A percentile compares a stretch with the other conserved stretches of the same genome.
Evolutionary conservation across 441 rosid species (phyloP).

Genomic region (Macaranga tanarius): DNA sequence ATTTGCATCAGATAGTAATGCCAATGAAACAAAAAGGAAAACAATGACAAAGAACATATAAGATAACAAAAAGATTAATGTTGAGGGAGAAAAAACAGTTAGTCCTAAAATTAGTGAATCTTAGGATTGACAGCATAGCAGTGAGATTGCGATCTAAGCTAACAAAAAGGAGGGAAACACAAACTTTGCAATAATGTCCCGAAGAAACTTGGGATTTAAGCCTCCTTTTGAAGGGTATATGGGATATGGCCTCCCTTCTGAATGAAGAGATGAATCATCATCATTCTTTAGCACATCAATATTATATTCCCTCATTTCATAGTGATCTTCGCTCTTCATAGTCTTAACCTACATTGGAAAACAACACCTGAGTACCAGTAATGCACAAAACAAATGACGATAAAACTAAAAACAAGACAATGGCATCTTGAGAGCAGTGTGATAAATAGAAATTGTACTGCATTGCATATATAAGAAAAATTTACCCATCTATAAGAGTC

Average conservation of each 20-base stretch:
- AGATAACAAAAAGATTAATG: not conserved
- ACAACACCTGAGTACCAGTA: slow-evolving; percentile 17
- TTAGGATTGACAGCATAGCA: slow-evolving; percentile 1
- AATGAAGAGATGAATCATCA: slow-evolving; percentile 50
- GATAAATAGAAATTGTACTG: slow-evolving; percentile 11
- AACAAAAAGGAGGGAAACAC: slow-evolving; percentile 20
- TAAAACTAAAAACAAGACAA: not conserved
- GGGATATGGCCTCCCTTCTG: slow-evolving; percentile 79
- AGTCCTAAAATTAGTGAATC: not conserved
- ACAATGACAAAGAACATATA: not conserved
- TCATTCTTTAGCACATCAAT: slow-evolving; percentile 81
- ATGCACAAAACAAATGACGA: slow-evolving; percentile 20
- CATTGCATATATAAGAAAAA: not conserved
- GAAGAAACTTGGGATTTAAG: slow-evolving; percentile 60
- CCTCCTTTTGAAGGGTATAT: slow-evolving; percentile 97
- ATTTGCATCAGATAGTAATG: not conserved
- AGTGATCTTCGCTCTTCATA: slow-evolving; percentile 65
- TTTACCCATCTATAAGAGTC: not conserved
- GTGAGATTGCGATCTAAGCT: slow-evolving; percentile 12
- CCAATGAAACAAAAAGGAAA: not conserved
- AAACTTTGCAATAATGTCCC: slow-evolving; percentile 72
- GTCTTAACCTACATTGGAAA: slow-evolving; percentile 50
- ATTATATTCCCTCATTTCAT: slow-evolving; percentile 84
- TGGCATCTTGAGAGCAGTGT: not conserved
- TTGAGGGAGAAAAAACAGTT: not conserved